Evolutionary conservation across 805 yeast genomes (phyloP).

Genomic region (Pichia membranifaciens): DNA sequence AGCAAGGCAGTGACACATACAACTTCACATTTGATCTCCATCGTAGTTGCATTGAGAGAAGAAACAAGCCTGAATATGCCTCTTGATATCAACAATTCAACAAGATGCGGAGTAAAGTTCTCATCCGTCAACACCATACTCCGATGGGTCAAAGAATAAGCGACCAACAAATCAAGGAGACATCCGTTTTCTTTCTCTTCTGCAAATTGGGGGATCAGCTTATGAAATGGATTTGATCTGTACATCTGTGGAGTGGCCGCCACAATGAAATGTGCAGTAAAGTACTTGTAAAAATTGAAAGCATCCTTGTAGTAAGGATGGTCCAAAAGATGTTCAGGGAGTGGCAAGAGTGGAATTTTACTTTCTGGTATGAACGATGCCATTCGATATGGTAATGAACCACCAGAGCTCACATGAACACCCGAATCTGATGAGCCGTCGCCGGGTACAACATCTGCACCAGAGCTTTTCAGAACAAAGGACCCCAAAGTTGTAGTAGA

Average conservation of each 20-base stretch:
- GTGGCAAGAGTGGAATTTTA: conserved; percentile 25
- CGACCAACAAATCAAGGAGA: conserved; percentile 47
- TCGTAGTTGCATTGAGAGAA: background rate
- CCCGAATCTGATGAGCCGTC: background rate
- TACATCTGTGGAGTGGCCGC: conserved; percentile 55
- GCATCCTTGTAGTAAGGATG: conserved; percentile 57
- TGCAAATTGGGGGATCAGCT: conserved; percentile 60
- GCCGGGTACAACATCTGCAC: background rate
- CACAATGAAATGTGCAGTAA: conserved; percentile 53
- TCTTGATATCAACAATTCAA: conserved; percentile 7
- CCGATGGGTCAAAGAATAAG: conserved; percentile 40
- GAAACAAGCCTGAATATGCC: conserved; percentile 3
- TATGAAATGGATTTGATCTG: conserved; percentile 62
- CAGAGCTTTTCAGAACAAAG: background rate
- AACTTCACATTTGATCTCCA: conserved; percentile 6
- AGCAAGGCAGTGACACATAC: conserved; percentile 8
- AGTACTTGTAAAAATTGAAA: conserved; percentile 55
- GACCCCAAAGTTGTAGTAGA: background rate
- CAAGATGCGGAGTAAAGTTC: conserved; percentile 4
- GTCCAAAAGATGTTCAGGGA: conserved; percentile 53
- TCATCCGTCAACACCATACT: conserved; percentile 12
- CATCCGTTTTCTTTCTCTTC: conserved; percentile 43
- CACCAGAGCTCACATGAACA: background rate
- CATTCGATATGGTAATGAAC: background rate
- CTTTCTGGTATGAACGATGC: background rate